Evolutionary conservation across 2,329 filamentous ascomycete genomes (phyloP).

Genomic region (Talaromyces piceae): DNA sequence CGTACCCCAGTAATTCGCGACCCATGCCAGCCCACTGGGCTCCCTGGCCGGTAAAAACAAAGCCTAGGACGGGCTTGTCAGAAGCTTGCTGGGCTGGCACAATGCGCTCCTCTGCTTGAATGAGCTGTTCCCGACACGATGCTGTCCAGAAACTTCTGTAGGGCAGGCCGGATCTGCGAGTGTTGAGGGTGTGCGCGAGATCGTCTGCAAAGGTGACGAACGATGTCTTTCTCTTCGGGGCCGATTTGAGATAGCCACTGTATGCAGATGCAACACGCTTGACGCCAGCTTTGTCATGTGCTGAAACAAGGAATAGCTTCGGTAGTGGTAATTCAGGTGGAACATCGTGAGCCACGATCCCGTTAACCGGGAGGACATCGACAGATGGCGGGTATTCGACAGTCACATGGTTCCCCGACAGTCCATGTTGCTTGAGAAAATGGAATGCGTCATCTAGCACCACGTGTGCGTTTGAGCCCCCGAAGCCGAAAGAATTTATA

Average conservation of each 20-base stretch:
- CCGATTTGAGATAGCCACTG: not conserved
- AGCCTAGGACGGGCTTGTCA: constrained; percentile 13
- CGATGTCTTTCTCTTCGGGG: not conserved
- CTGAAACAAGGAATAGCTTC: not conserved
- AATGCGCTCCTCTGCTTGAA: not conserved
- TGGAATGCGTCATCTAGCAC: constrained; percentile 23
- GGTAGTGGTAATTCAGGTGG: not conserved
- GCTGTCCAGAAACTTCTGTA: not conserved
- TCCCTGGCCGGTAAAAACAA: constrained; percentile 32
- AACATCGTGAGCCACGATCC: not conserved
- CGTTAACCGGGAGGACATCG: not conserved
- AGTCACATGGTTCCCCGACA: not conserved
- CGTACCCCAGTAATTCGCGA: constrained; percentile 15
- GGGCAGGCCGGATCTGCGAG: not conserved
- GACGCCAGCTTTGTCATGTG: constrained; percentile 1
- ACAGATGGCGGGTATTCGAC: not conserved
- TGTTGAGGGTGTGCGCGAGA: not conserved
- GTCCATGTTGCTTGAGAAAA: not conserved
- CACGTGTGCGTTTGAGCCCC: constrained; percentile 27
- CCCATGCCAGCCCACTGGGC: constrained; percentile 30
- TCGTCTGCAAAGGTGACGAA: not conserved
- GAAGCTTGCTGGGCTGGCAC: not conserved
- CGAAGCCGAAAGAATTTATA: constrained; percentile 34
- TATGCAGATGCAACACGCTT: constrained; percentile 1
- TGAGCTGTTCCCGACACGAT: not conserved